Percentiles rank a stretch among this genome's conserved stretches.
Conservation (phyloP, 2,329 filamentous ascomycete genomes). For the Venturia aucupariae region DNA sequence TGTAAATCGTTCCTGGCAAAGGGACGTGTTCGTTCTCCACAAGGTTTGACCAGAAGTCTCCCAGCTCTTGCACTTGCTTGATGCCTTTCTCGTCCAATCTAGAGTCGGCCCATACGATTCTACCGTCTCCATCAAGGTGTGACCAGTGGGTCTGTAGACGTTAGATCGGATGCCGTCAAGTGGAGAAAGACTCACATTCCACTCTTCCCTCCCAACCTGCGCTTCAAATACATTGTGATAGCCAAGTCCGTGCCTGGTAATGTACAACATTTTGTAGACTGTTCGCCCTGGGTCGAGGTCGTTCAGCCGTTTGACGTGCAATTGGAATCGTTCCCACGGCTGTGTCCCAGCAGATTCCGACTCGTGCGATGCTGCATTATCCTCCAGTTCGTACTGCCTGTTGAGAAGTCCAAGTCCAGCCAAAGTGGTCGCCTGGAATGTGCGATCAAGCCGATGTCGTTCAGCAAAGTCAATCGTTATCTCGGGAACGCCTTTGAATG, state of each 20-base stretch:
- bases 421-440: no score
- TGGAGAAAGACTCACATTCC: no score
- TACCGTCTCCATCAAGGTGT: slow-evolving; percentile 53
- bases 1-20: slow-evolving; percentile 54
- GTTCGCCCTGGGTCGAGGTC: slow-evolving; percentile 28
- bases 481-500: no score
- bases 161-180: no score
- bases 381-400: slow-evolving; percentile 51
- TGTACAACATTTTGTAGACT: slow-evolving; percentile 57
- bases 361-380: no score
- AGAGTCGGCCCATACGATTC: slow-evolving; percentile 54
- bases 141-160: slow-evolving; percentile 55
- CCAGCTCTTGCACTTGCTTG: slow-evolving; percentile 48
- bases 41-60: slow-evolving; percentile 48
- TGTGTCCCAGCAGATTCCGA: no score
- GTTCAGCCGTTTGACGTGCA: slow-evolving; percentile 42
- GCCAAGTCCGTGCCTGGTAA: slow-evolving; percentile 63
- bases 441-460: no score
- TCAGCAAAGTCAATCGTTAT: no score
- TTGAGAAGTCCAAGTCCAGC: slow-evolving; percentile 57
- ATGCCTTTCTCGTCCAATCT: slow-evolving; percentile 49
- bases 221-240: slow-evolving; percentile 55
- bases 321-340: slow-evolving; percentile 60
- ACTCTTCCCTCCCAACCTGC: slow-evolving; percentile 58
- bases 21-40: slow-evolving; percentile 47